Conservation (phyloP, 352 stramenopile genomes). For the Pythium folliculosum region DNA sequence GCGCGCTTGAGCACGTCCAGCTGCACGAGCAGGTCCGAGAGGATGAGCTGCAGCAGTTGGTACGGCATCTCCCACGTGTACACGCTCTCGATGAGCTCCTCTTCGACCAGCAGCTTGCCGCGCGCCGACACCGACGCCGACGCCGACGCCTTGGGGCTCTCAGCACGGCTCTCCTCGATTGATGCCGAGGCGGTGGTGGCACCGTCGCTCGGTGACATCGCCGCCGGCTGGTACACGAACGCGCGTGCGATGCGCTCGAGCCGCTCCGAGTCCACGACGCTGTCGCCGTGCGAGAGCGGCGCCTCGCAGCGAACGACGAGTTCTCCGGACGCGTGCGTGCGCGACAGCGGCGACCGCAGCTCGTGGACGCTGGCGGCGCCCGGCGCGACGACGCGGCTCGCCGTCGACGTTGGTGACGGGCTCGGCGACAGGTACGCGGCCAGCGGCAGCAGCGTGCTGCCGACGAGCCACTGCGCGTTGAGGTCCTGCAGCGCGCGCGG, state of each 20-base stretch:
- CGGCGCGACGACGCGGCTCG: conserved; percentile 1
- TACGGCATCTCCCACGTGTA: conserved; percentile 89
- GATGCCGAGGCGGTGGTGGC: too few relatives aligned
- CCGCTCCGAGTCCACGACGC: conserved; percentile 35
- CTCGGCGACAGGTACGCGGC: conserved; percentile 43
- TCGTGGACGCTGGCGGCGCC: conserved; percentile 45
- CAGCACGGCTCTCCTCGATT: too few relatives aligned
- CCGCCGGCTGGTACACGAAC: conserved; percentile 68
- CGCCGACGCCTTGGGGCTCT: conserved; percentile 1
- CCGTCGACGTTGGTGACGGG: not conserved
- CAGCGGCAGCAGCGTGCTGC: conserved; percentile 54
- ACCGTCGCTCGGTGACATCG: conserved; percentile 43
- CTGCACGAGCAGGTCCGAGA: conserved; percentile 73
- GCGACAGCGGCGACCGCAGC: conserved; percentile 65
- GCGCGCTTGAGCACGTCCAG: conserved; percentile 58
- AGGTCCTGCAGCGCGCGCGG: conserved; percentile 57
- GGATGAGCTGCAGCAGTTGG: conserved; percentile 78
- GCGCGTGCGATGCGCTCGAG: conserved; percentile 71
- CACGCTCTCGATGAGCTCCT: conserved; percentile 88
- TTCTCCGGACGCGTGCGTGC: conserved; percentile 62
- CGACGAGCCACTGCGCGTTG: conserved; percentile 75
- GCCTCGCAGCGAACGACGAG: conserved; percentile 83
- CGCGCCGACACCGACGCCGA: not conserved
- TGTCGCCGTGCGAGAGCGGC: conserved; percentile 46
- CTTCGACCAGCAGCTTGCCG: conserved; percentile 77